A percentile compares a stretch with the other conserved stretches of the same genome.
These are phyloP conservation scores for Rhodotorula glutinis DNA, from an alignment of 1,284 basidiomycete species.

Conservation along the genomic window DNA sequence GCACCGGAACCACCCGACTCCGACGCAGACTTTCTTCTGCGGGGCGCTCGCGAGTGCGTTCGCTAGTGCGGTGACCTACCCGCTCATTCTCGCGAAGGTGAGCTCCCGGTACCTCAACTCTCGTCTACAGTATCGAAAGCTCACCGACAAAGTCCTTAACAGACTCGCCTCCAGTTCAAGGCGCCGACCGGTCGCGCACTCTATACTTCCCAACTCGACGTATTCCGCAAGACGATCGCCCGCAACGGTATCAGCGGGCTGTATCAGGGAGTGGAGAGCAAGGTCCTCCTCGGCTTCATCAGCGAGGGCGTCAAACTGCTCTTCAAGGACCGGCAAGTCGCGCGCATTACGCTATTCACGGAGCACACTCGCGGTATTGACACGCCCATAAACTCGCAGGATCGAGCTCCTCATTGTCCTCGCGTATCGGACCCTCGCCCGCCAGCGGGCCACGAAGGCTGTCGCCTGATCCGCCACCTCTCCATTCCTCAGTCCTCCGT, in stretches of 20 bases:
- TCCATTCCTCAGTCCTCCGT: not conserved
- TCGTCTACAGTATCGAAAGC: too few species aligned
- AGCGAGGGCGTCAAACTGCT: conserved; percentile 49
- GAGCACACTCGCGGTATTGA: too few species aligned
- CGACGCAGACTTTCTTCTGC: conserved; percentile 49
- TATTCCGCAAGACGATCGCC: conserved; percentile 53
- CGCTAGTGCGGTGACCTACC: conserved; percentile 39
- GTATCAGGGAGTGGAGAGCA: conserved; percentile 79
- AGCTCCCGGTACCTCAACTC: too few species aligned
- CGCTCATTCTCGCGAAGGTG: conserved; percentile 39
- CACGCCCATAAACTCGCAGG: not conserved
- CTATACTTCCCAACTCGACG: conserved; percentile 39
- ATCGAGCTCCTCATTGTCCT: conserved; percentile 21
- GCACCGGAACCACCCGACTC: conserved; percentile 46
- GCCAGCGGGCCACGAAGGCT: not conserved
- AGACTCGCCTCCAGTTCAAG: conserved; percentile 50
- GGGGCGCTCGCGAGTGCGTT: conserved; percentile 52
- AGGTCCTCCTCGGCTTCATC: conserved; percentile 77
- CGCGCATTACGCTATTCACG: too few species aligned
- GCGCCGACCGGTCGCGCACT: conserved; percentile 44
- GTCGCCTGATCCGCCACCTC: not conserved
- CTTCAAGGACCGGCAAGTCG: conserved; percentile 48
- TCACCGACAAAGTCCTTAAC: too few species aligned
- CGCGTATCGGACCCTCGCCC: conserved; percentile 4
- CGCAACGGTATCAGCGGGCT: conserved; percentile 75